Percentiles rank a stretch among this genome's conserved stretches.
phyloP scores from a whole-genome alignment of 2,329 filamentous ascomycete genomes.

The Colletotrichum filicis region DNA sequence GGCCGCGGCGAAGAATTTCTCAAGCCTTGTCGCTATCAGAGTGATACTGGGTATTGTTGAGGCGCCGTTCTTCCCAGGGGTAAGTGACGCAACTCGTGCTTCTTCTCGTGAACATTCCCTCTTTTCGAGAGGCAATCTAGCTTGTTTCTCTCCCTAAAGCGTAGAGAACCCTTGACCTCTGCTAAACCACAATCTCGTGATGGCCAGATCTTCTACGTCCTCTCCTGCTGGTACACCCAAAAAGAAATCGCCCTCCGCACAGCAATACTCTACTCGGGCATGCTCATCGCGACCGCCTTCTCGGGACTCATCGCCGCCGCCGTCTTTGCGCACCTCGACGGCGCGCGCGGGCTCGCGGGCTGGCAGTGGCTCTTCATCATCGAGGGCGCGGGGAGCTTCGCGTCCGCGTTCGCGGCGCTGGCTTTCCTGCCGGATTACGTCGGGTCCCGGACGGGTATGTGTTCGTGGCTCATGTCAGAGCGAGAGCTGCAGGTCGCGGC shows the following conservation, averaged over 20 bases:
- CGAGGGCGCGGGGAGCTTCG: conserved; percentile 61
- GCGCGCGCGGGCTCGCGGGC: conserved; percentile 64
- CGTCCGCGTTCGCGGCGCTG: conserved; percentile 36
- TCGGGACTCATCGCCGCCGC: conserved; percentile 56
- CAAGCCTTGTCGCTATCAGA: conserved; percentile 21
- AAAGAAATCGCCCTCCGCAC: conserved; percentile 33
- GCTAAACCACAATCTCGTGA: too few relatives aligned
- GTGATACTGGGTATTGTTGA: conserved; percentile 27
- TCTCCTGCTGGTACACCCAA: conserved; percentile 34
- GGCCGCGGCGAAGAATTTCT: conserved; percentile 26
- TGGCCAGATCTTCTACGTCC: conserved; percentile 36
- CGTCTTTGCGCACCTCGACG: conserved; percentile 53
- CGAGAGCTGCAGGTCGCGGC: conserved; percentile 34
- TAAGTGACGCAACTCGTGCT: neutral
- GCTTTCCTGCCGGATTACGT: conserved; percentile 40
- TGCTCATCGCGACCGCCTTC: conserved; percentile 47
- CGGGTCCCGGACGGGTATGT: conserved; percentile 29
- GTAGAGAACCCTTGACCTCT: too few relatives aligned
- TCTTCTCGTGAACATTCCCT: neutral
- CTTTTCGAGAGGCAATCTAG: too few relatives aligned
- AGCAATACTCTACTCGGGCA: conserved; percentile 32
- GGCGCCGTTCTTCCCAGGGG: conserved; percentile 34
- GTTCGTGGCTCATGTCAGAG: conserved; percentile 33
- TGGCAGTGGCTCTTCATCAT: conserved; percentile 79
- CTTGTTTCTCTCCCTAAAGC: too few relatives aligned